A percentile compares a stretch with the other conserved stretches of the same genome.
phyloP scores from a whole-genome alignment of 768 basidiomycete species.

The Kwoniella sp. region DNA sequence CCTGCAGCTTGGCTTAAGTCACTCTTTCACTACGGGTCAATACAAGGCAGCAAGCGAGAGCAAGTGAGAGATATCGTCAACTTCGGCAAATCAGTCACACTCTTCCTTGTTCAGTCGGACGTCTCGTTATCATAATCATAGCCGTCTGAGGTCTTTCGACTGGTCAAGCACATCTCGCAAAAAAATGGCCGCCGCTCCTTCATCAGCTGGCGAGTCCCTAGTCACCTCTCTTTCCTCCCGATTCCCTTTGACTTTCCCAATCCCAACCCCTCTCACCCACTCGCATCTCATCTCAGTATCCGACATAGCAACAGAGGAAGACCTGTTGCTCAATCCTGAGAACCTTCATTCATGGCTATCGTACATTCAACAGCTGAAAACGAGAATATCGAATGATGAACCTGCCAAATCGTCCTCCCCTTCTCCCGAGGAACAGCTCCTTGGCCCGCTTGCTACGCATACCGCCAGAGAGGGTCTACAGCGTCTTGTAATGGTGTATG shows the following conservation, averaged over 20 bases:
- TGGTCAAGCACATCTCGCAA: background rate
- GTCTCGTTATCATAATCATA: no score
- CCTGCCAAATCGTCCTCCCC: slow-evolving; percentile 40
- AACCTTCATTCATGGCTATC: slow-evolving; percentile 94
- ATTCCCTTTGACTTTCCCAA: slow-evolving; percentile 83
- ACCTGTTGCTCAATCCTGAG: slow-evolving; percentile 83
- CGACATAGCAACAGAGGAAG: slow-evolving; percentile 88
- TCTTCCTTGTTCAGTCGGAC: no score
- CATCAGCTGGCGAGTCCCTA: slow-evolving; percentile 29
- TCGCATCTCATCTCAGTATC: slow-evolving; percentile 71
- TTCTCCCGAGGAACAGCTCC: slow-evolving; percentile 58
- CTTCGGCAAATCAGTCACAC: no score
- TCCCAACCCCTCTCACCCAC: slow-evolving; percentile 78
- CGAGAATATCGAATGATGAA: slow-evolving; percentile 60
- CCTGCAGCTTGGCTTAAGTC: no score
- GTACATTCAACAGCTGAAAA: slow-evolving; percentile 74
- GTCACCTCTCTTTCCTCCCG: slow-evolving; percentile 58
- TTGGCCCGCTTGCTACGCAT: slow-evolving; percentile 78
- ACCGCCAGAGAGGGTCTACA: slow-evolving; percentile 75
- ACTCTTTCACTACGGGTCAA: no score
- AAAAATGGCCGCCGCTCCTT: background rate
- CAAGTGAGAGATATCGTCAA: no score
- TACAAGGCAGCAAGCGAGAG: no score
- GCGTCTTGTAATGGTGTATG: slow-evolving; percentile 86
- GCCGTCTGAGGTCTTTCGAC: no score